These are phyloP conservation scores for Phytophthora crassamura DNA, from an alignment of 352 stramenopile species.

Conservation along the genomic window DNA sequence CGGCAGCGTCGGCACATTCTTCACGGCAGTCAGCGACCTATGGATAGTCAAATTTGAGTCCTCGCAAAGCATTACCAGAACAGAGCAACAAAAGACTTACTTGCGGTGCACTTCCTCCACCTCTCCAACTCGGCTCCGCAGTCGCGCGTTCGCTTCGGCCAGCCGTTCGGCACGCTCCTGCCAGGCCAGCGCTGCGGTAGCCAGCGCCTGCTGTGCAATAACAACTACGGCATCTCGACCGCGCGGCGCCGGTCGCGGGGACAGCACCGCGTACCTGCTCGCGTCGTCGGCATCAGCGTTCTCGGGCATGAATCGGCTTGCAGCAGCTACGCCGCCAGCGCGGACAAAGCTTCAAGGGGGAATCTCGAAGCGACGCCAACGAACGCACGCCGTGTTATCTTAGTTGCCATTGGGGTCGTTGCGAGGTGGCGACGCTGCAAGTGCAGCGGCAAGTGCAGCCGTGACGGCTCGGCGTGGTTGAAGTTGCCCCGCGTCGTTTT, in stretches of 20 bases:
- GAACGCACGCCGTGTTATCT: background rate
- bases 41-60: background rate
- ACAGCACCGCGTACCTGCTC: slow-evolving; percentile 11
- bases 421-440: no score
- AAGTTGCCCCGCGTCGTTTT: slow-evolving; percentile 20
- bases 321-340: no score
- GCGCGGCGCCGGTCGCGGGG: slow-evolving; percentile 13
- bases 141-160: slow-evolving; percentile 37
- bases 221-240: slow-evolving; percentile 38
- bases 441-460: slow-evolving; percentile 7
- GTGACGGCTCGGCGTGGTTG: slow-evolving; percentile 19
- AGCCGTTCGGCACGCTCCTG: slow-evolving; percentile 52
- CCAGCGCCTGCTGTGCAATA: slow-evolving; percentile 43
- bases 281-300: no score
- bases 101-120: slow-evolving; percentile 50
- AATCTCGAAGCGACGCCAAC: slow-evolving; percentile 18
- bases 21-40: slow-evolving; percentile 57
- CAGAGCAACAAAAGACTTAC: slow-evolving; percentile 7
- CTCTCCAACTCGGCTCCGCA: slow-evolving; percentile 39
- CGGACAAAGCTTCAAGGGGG: no score
- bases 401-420: slow-evolving; percentile 2
- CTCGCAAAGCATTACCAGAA: background rate
- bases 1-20: slow-evolving; percentile 58
- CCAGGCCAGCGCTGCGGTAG: slow-evolving; percentile 42
- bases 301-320: no score